These are phyloP conservation scores for Macrophomina phaseolina DNA, from an alignment of 2,329 filamentous ascomycete genomes.

Conservation along the genomic window DNA sequence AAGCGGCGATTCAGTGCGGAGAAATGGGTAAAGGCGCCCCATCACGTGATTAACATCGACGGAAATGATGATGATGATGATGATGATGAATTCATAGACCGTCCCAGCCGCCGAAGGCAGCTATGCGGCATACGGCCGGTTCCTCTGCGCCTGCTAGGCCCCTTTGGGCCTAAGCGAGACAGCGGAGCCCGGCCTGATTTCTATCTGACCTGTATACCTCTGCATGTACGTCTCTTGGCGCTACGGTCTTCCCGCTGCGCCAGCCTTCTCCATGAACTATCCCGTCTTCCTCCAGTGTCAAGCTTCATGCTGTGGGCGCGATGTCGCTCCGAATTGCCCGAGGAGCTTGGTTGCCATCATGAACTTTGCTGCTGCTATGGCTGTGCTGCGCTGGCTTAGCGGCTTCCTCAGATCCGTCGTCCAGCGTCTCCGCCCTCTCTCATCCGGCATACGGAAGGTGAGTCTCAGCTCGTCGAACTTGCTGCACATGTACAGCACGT, in stretches of 20 bases:
- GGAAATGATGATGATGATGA: neutral
- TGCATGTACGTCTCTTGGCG: neutral
- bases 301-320: too few relatives aligned
- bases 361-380: neutral
- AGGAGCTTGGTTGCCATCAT: neutral
- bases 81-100: constrained; percentile 9
- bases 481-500: neutral
- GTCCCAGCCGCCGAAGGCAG: constrained; percentile 6
- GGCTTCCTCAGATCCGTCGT: neutral
- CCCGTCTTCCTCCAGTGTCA: neutral
- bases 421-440: neutral
- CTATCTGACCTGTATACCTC: too few relatives aligned
- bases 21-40: too few relatives aligned
- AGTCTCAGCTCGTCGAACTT: neutral
- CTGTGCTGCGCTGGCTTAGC: neutral
- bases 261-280: neutral
- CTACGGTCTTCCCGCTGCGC: neutral
- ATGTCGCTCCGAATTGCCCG: too few relatives aligned
- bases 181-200: neutral
- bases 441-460: neutral
- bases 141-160: too few relatives aligned
- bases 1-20: too few relatives aligned
- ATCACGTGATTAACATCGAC: too few relatives aligned
- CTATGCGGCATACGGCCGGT: neutral
- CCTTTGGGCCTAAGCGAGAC: neutral